phyloP scores from a whole-genome alignment of 345 rosid genomes.

The Syzygium oleosum region DNA sequence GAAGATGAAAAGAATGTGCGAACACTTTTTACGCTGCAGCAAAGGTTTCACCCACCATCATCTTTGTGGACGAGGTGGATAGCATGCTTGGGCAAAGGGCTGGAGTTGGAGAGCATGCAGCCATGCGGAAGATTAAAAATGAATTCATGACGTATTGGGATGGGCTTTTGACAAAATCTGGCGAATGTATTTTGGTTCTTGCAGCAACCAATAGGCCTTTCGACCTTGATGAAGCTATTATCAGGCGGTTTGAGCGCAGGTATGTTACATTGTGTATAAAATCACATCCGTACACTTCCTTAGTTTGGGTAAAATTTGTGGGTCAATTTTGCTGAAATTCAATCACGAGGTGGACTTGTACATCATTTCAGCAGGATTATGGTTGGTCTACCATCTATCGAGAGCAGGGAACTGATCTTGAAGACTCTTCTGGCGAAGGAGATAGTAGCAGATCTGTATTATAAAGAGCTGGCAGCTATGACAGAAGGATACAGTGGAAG shows the following conservation, averaged over 20 bases:
- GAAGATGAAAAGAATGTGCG: slow-evolving; percentile 98
- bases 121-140: slow-evolving; percentile 94
- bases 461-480: slow-evolving; percentile 74
- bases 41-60: slow-evolving; percentile 93
- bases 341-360: neutral
- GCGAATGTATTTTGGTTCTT: slow-evolving; percentile 87
- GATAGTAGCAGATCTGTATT: slow-evolving; percentile 63
- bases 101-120: slow-evolving; percentile 95
- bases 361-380: slow-evolving; percentile 52
- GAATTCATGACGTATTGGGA: slow-evolving; percentile 99
- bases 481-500: slow-evolving; percentile 97
- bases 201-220: slow-evolving; percentile 99
- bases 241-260: slow-evolving; percentile 97
- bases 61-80: slow-evolving; percentile 96
- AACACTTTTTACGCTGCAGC: slow-evolving; percentile 90
- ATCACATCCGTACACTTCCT: neutral
- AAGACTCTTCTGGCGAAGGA: slow-evolving; percentile 82
- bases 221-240: slow-evolving; percentile 99
- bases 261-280: slow-evolving; percentile 2
- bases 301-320: neutral
- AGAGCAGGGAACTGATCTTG: slow-evolving; percentile 81
- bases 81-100: slow-evolving; percentile 99
- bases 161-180: slow-evolving; percentile 79
- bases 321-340: neutral
- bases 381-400: slow-evolving; percentile 86